Evolutionary conservation across 805 yeast species (phyloP), one percentile per base, ranked within the genome.

Genomic region (Lipomyces japonicus): DNA sequence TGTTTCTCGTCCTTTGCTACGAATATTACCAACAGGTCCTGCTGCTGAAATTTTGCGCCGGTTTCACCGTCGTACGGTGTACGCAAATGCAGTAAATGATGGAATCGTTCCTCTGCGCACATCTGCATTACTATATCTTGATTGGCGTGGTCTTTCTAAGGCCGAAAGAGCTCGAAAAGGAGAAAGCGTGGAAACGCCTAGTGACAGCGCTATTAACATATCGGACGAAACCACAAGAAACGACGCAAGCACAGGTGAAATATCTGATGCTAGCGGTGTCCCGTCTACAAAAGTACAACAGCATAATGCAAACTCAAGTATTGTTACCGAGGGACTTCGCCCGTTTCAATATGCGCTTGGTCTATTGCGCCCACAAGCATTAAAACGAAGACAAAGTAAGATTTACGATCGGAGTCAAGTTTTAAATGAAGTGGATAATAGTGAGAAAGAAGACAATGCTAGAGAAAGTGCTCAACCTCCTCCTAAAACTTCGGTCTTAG

Each of bases 71-170:
- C 73, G 97, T 55, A 88, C 96, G 0, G 71, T 85, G 0, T 93
- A 93, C 66, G 96, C 97, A 0, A 93, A 93, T 68, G 82, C 86
- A 0, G 74, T 86, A 18, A 83, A 93, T 66, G 98, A 93, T 69
- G 98, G 98, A 2, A 89, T 93, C 46, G 98, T 93, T 1, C 97
- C 98, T 0, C 71, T 93, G 59, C 72, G 97, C 44, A 93, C 98
- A 0, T 81, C 96, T 0, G 45, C 97, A 0, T 69, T 91, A 46
- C 67, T 91, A 24, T 91, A 84, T 62, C 67, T 93, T 12, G 97
- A 93, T 65, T 89, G 95, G 85, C 76, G 77, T 51, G 95, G 88
- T 2, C 69, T 84, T 16, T 71, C 76, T 2, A 73, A 75, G 42
- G 83, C 82, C 1, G 67, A 71, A 5, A 65, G 65, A 41, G 71